These are phyloP conservation scores for Verticillium isaacii DNA, from an alignment of 2,329 filamentous ascomycete species.

Conservation along the genomic window DNA sequence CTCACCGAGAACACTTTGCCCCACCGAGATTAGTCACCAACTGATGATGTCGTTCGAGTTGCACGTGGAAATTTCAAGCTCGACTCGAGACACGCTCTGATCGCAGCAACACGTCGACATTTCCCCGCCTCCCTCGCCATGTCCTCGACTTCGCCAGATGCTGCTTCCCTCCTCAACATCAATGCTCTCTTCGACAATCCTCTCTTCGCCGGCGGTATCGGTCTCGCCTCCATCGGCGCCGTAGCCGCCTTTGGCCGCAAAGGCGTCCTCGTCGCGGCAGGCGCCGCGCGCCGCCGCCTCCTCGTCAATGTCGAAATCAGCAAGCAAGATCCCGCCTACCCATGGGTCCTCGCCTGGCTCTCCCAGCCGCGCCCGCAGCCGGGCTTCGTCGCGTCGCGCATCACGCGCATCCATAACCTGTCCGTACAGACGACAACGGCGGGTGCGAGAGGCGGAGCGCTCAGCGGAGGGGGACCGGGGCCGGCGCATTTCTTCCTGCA, in stretches of 20 bases:
- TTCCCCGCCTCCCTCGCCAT: background rate
- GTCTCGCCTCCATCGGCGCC: constrained; percentile 83
- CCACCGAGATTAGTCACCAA: background rate
- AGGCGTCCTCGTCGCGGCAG: constrained; percentile 66
- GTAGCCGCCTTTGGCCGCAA: constrained; percentile 76
- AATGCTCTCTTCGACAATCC: constrained; percentile 60
- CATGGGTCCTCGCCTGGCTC: constrained; percentile 93
- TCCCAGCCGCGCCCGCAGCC: constrained; percentile 66
- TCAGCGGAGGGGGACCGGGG: constrained; percentile 56
- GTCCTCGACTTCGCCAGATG: background rate
- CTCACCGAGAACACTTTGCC: background rate
- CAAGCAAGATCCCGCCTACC: constrained; percentile 87
- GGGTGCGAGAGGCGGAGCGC: constrained; percentile 52
- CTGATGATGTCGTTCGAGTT: background rate
- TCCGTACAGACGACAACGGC: constrained; percentile 50
- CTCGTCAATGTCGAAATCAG: constrained; percentile 95
- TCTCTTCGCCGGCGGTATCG: constrained; percentile 70
- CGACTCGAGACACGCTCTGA: background rate
- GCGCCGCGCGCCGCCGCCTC: constrained; percentile 74
- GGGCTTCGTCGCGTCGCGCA: constrained; percentile 53
- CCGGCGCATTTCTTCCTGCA: constrained; percentile 83
- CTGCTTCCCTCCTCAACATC: constrained; percentile 37
- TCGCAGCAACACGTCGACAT: background rate
- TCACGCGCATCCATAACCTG: constrained; percentile 57
- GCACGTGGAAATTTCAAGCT: background rate